Percentiles rank a stretch among this genome's conserved stretches.
Evolutionary conservation across 306 rosid genomes (phyloP).

Genomic region (Psophocarpus tetragonolobus): DNA sequence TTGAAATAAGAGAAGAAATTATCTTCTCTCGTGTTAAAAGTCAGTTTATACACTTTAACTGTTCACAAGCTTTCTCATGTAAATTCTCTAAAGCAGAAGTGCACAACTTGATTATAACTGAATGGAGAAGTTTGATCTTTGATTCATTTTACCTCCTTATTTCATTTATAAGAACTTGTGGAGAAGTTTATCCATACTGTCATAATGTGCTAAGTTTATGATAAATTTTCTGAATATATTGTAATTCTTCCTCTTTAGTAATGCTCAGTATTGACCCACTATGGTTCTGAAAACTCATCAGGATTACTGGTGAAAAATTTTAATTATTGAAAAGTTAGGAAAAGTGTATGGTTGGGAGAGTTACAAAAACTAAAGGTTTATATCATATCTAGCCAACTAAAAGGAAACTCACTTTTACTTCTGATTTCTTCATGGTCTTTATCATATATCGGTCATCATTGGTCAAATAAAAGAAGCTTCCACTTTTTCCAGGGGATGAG

Average conservation of each 20-base stretch:
- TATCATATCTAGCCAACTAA: conserved; percentile 18
- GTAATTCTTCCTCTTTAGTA: neutral
- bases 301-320: neutral
- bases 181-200: neutral
- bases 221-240: neutral
- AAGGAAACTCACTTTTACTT: conserved; percentile 75
- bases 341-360: neutral
- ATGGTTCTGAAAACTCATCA: neutral
- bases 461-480: conserved; percentile 96
- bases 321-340: conserved; percentile 12
- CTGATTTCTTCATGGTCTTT: conserved; percentile 95
- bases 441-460: conserved; percentile 98
- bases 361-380: conserved; percentile 22
- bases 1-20: neutral
- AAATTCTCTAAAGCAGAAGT: neutral
- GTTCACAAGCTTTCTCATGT: neutral
- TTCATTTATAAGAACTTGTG: neutral
- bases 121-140: neutral
- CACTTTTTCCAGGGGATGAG: conserved; percentile 98
- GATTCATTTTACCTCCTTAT: neutral
- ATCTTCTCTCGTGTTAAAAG: neutral
- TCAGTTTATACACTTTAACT: neutral
- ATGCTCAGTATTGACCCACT: neutral
- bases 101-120: neutral
- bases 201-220: neutral